Evolutionary conservation across 1,284 basidiomycete species (phyloP).

Genomic region (Ustilago lituana): DNA sequence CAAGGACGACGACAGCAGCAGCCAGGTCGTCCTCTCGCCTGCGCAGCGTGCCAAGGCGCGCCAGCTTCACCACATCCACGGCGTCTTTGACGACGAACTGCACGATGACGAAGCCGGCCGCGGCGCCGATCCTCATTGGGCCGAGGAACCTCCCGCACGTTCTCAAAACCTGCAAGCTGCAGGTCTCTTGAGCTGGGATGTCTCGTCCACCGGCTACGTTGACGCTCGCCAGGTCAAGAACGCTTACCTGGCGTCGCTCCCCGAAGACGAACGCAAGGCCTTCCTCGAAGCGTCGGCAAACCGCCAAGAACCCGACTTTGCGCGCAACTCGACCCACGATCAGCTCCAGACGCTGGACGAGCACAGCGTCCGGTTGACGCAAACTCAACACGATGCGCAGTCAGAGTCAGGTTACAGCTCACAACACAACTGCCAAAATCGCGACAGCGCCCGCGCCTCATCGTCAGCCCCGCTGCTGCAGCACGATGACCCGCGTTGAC

Average conservation of each 20-base stretch:
- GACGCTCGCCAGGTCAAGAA: constrained; percentile 52
- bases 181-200: constrained; percentile 42
- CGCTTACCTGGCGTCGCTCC: constrained; percentile 44
- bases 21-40: constrained; percentile 40
- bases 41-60: constrained; percentile 51
- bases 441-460: constrained; percentile 20
- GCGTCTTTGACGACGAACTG: constrained; percentile 51
- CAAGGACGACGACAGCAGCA: constrained; percentile 49
- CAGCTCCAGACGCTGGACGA: constrained; percentile 22
- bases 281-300: constrained; percentile 32
- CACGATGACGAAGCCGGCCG: constrained; percentile 40
- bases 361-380: constrained; percentile 17
- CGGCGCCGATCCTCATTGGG: constrained; percentile 35
- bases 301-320: constrained; percentile 13
- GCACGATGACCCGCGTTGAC: constrained; percentile 28
- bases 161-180: constrained; percentile 23
- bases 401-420: constrained; percentile 27
- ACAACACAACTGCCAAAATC: constrained; percentile 15
- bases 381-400: constrained; percentile 14
- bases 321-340: constrained; percentile 3
- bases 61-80: constrained; percentile 51
- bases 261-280: constrained; percentile 34
- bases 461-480: constrained; percentile 28
- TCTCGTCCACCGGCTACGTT: constrained; percentile 47
- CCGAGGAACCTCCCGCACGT: constrained; percentile 29